Evolutionary conservation across 371 early-diverging fungal genomes (phyloP).

Genomic region (Mucor lusitanicus): DNA sequence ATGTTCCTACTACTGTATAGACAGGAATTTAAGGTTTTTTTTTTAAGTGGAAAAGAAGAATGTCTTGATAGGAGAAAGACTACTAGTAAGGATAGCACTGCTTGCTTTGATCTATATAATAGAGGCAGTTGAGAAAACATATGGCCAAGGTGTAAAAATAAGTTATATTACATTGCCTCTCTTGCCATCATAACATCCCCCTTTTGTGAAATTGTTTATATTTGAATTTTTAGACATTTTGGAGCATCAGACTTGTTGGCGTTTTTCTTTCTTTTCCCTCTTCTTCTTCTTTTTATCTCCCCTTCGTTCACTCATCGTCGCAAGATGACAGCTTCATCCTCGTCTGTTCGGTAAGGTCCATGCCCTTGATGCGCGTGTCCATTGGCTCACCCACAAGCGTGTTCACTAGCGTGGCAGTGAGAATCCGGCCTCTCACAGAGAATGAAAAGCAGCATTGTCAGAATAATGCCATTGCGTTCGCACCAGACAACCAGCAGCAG

Average conservation of each 20-base stretch:
- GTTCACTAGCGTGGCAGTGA: constrained; percentile 65
- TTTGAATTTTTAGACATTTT: not conserved
- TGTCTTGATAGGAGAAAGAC: not conserved
- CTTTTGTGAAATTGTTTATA: not conserved
- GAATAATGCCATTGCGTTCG: constrained; percentile 60
- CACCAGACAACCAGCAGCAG: constrained; percentile 60
- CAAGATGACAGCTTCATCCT: constrained; percentile 12
- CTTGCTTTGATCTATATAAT: not conserved
- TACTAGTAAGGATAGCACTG: not conserved
- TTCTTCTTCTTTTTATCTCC: constrained; percentile 5
- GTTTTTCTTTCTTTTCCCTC: constrained; percentile 2
- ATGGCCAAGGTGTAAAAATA: not conserved
- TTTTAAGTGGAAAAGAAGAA: not conserved
- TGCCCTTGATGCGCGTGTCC: not conserved
- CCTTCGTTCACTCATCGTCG: not conserved
- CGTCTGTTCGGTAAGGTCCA: constrained; percentile 24
- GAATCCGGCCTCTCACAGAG: constrained; percentile 76
- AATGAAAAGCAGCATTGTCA: constrained; percentile 69
- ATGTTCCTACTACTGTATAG: not conserved
- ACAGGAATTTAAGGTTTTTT: not conserved
- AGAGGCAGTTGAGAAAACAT: not conserved
- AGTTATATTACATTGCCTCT: not conserved
- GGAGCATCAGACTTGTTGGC: constrained; percentile 5
- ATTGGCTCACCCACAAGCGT: not conserved
- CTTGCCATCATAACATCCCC: not conserved